A percentile compares a stretch with the other conserved stretches of the same genome.
Evolutionary conservation across 2,329 filamentous ascomycete genomes (phyloP).

Genomic region (Neopestalotiopsis sp.): DNA sequence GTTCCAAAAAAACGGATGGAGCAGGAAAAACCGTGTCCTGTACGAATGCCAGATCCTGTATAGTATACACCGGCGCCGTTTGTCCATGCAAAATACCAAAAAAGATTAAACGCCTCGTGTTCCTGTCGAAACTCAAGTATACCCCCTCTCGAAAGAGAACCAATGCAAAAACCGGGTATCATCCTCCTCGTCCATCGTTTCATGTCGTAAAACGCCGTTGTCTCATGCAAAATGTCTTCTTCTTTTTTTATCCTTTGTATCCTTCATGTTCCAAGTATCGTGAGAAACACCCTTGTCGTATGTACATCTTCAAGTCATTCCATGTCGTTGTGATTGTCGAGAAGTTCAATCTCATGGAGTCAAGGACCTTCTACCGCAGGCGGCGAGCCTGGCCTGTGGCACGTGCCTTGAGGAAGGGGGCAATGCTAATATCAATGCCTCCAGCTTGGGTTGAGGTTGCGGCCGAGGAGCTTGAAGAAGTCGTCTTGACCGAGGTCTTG

Average conservation of each 20-base stretch:
- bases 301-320: neutral
- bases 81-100: neutral
- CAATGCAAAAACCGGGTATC: slow-evolving; percentile 12
- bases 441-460: neutral
- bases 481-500: slow-evolving; percentile 13
- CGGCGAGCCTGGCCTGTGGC: slow-evolving; percentile 32
- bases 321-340: neutral
- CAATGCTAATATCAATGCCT: slow-evolving; percentile 21
- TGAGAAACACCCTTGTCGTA: neutral
- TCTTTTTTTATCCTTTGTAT: neutral
- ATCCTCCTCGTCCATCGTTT: neutral
- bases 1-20: neutral
- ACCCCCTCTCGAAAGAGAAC: neutral
- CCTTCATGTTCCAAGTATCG: neutral
- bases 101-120: neutral
- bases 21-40: neutral
- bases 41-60: slow-evolving; percentile 6
- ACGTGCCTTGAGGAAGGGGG: slow-evolving; percentile 32
- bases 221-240: slow-evolving; percentile 9
- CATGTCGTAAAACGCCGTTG: slow-evolving; percentile 4
- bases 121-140: neutral
- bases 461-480: neutral
- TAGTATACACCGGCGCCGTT: neutral
- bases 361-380: neutral
- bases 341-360: neutral